A percentile compares a stretch with the other conserved stretches of the same genome.
These are phyloP conservation scores for Phoma herbarum DNA, from an alignment of 2,329 filamentous ascomycete genomes.

Conservation along the genomic window DNA sequence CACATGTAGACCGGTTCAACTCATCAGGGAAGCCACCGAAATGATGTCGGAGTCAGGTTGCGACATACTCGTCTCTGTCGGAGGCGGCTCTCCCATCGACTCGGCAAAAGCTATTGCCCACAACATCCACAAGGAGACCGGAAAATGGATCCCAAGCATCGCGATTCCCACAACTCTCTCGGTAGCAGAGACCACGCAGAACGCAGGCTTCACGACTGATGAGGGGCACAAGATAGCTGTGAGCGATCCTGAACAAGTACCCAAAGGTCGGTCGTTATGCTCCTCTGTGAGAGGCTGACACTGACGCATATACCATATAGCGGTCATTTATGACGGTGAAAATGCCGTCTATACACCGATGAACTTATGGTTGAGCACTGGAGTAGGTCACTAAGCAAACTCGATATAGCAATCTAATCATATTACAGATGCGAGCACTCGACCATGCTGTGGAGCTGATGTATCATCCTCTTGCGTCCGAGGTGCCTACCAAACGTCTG, in stretches of 20 bases:
- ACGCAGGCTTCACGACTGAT: constrained; percentile 61
- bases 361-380: constrained; percentile 62
- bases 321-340: constrained; percentile 63
- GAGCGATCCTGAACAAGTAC: constrained; percentile 55
- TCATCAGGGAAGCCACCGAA: constrained; percentile 47
- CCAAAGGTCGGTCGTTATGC: constrained; percentile 38
- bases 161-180: constrained; percentile 54
- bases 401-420: constrained; percentile 15
- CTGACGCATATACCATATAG: constrained; percentile 30
- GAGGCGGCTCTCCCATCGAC: constrained; percentile 64
- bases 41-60: constrained; percentile 49
- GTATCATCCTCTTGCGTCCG: constrained; percentile 63
- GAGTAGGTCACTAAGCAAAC: constrained; percentile 34
- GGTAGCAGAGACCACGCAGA: constrained; percentile 64
- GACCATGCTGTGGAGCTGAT: constrained; percentile 65
- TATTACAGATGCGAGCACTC: constrained; percentile 56
- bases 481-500: constrained; percentile 59
- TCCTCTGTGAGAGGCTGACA: background rate
- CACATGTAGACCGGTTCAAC: constrained; percentile 41
- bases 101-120: constrained; percentile 52
- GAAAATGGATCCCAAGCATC: constrained; percentile 51
- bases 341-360: constrained; percentile 62
- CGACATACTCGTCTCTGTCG: constrained; percentile 47
- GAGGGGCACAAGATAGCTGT: constrained; percentile 62
- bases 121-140: constrained; percentile 50